These are phyloP conservation scores for Trichophyton benhamiae DNA, from an alignment of 2,329 filamentous ascomycete genomes.

Conservation along the genomic window DNA sequence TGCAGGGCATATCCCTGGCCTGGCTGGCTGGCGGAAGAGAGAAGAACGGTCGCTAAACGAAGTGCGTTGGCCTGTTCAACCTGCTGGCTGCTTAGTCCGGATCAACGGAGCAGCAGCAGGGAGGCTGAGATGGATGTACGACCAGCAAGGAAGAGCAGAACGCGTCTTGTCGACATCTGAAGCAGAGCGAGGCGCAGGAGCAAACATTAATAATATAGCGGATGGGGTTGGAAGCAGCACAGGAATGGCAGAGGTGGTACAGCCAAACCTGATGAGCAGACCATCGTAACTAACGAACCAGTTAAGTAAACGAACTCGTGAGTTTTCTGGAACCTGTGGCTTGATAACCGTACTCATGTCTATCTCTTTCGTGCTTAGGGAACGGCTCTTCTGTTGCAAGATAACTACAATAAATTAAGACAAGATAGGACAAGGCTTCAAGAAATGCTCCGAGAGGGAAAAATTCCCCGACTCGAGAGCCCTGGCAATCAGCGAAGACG, in stretches of 20 bases:
- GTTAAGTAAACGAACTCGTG: not conserved
- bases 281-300: not conserved
- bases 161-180: not conserved
- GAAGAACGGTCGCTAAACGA: not conserved
- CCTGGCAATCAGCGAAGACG: not conserved
- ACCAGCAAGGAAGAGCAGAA: not conserved
- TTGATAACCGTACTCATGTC: not conserved
- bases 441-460: not conserved
- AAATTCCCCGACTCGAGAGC: not conserved
- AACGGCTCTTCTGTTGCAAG: not conserved
- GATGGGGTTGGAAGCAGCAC: not conserved
- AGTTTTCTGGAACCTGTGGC: not conserved
- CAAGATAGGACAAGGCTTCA: not conserved
- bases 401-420: not conserved
- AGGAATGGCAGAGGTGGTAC: not conserved
- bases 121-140: not conserved
- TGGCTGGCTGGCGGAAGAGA: not conserved
- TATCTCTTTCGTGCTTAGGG: not conserved
- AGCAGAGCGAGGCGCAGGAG: not conserved
- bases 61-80: not conserved
- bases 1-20: not conserved
- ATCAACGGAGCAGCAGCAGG: not conserved
- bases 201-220: not conserved
- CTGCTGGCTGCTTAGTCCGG: not conserved
- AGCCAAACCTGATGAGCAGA: not conserved